Evolutionary conservation across 768 basidiomycete genomes (phyloP).

Genomic region (Pisolithus marmoratus): DNA sequence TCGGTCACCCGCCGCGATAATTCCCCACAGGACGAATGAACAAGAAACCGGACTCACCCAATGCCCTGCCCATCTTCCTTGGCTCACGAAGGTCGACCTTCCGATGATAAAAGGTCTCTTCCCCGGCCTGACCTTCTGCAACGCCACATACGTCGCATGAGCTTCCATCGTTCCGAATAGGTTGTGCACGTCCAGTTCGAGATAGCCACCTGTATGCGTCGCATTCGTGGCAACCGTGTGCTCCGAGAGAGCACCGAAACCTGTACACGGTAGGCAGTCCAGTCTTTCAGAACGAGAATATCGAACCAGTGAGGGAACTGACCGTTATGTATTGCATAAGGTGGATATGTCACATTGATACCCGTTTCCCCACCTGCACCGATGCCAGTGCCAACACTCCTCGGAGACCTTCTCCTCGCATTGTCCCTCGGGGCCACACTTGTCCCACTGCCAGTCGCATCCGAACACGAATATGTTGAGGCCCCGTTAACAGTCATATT

Average conservation of each 20-base stretch:
- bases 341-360: constrained; percentile 50
- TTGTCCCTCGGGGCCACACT: constrained; percentile 4
- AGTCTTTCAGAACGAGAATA: not conserved
- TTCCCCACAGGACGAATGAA: no score
- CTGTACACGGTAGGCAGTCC: constrained; percentile 25
- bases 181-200: constrained; percentile 66
- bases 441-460: not conserved
- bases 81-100: constrained; percentile 62
- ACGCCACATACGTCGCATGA: constrained; percentile 54
- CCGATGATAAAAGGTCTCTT: constrained; percentile 68
- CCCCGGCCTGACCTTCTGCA: constrained; percentile 47
- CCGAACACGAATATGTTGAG: constrained; percentile 42
- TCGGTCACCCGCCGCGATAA: not conserved
- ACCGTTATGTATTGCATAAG: constrained; percentile 74
- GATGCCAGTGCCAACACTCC: constrained; percentile 23
- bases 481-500: constrained; percentile 70
- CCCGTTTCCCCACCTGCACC: constrained; percentile 44
- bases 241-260: constrained; percentile 43
- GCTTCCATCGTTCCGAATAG: constrained; percentile 71
- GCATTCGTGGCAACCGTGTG: constrained; percentile 67
- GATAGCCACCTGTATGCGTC: constrained; percentile 56
- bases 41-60: constrained; percentile 39
- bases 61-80: constrained; percentile 68
- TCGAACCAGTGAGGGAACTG: constrained; percentile 7
- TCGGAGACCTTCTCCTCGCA: constrained; percentile 28